Conservation (phyloP, 1,139 yeast species). For the Meyerozyma sp. region DNA sequence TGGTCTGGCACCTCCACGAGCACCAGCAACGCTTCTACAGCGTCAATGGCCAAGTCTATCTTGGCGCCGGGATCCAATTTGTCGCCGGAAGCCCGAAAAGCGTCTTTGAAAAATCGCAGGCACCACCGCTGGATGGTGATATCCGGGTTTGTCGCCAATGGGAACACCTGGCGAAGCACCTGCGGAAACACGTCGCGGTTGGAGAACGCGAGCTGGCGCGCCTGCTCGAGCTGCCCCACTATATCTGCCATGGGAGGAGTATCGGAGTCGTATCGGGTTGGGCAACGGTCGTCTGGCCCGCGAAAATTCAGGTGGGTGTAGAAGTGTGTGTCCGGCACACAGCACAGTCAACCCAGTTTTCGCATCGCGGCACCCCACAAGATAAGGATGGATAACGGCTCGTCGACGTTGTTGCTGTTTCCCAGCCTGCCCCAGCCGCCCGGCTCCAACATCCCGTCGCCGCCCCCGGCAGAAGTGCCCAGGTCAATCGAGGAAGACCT, state of each 20-base stretch:
- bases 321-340: too few relatives aligned
- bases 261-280: too few relatives aligned
- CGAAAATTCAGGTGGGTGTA: neutral
- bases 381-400: neutral
- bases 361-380: neutral
- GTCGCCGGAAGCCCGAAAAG: slow-evolving; percentile 30
- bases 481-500: neutral
- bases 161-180: slow-evolving; percentile 48
- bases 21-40: slow-evolving; percentile 28
- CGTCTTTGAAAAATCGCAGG: slow-evolving; percentile 38
- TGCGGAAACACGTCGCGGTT: slow-evolving; percentile 46
- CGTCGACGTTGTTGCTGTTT: neutral
- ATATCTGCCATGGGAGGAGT: neutral
- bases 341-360: neutral
- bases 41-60: slow-evolving; percentile 39
- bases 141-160: slow-evolving; percentile 33
- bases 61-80: slow-evolving; percentile 24
- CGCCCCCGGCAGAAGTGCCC: neutral
- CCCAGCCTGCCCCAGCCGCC: neutral
- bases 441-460: neutral
- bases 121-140: slow-evolving; percentile 41
- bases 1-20: slow-evolving; percentile 26
- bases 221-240: slow-evolving; percentile 39
- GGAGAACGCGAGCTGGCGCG: slow-evolving; percentile 43
- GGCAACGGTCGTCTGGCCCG: too few relatives aligned